Base-by-base conservation (phyloP, 257 asterid genomes). In the Lycium barbarum region DNA sequence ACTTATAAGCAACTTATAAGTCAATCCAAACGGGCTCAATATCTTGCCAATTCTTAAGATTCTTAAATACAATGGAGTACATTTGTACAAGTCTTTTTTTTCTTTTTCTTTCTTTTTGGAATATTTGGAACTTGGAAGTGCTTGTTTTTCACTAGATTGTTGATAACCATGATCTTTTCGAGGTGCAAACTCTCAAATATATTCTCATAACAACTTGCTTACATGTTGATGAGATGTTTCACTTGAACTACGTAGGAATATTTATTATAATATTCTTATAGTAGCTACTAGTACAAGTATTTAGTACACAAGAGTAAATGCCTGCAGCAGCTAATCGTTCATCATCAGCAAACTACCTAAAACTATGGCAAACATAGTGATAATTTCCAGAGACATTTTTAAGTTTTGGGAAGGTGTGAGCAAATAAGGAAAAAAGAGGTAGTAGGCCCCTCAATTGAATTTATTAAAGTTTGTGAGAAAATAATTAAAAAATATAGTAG, bases 171-270 rank as follows among this genome's bases (percentile, higher is more conserved):
- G 61, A 74, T 49, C 22, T 51, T 13, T 49, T 18, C 40, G 13
- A 51, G 22, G 40, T 20, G 59, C 59, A 47, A 73, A 20, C 12
- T 47, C n/a, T 47, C 61, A 47, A 47, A 47, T 73, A 47, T 73
- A 47, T 73, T 73, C 43, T 47, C 12, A 10, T 47, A 20, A 20
- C 61, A 73, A 73, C 12, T 73, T 73, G 59, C 14, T 73, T 73
- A 45, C n/a, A 72, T 45, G 58, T 45, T n/a, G 59, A 45, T 72
- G n/a, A 45, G 80, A 72, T 72, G 38, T 6, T 70, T 73, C 59
- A 47, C 80, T 73, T 73, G 59, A 73, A 17, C 59, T 73, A 73
- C 11, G 11, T n/a, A 2, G 38, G 59, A 20, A 10, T n/a, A 2
- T 53, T 45, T 5, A 10, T 5, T 47, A 73, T 15, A 15, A 70